Base-by-base conservation (phyloP, 495 filamentous ascomycete genomes). In the Annulohypoxylon bovei region DNA sequence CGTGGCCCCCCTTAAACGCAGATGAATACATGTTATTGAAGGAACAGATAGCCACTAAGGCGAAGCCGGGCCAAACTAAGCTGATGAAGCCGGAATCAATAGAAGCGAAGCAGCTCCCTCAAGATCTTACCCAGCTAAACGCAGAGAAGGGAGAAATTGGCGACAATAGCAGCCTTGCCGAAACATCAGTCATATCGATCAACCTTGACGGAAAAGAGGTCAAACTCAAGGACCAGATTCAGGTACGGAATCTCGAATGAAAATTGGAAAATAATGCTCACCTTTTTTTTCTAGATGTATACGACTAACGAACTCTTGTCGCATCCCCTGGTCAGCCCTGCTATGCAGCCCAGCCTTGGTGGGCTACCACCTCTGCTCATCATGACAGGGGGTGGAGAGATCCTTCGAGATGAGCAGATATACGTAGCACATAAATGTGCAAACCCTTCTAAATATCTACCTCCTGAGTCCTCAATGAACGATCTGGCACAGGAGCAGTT, bases 401-500 rank as follows among this genome's bases (percentile, higher is more conserved):
- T 94, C 62, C 84, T 98, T 11, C 88, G 92, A 11, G 95, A 98
- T 75, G 95, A 98, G 79, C 95, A 98, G 71, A 91, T 98, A 61
- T 98, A 98, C 68, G 65, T 98, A 4, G 95, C 95, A 4, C 95
- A 98, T 74, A 98, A 98, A 79, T 93, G 93, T 18, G 93, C 95
- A 6, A 87, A 93, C 65, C 95, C 95, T 4, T 72, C 83, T 5
- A 82, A 86, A 47, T 97, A 94, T 71, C 87, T 89, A 1, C 93
- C 92, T 0, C 82, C 85, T 12, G 87, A 92, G 33, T 81, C 81
- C 0, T 83, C 89, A 60, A 81, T 95, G 30, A 82, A 89, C 39
- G 90, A 93, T 40, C 76, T 87, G 42, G 81, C 82, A 27, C 78
- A 77, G 59, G 89, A 88, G 1, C 86, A 90, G 14, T 69, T 96